Base-by-base conservation (phyloP, 208 protist species). In the Endotrypanum monterogeii region DNA sequence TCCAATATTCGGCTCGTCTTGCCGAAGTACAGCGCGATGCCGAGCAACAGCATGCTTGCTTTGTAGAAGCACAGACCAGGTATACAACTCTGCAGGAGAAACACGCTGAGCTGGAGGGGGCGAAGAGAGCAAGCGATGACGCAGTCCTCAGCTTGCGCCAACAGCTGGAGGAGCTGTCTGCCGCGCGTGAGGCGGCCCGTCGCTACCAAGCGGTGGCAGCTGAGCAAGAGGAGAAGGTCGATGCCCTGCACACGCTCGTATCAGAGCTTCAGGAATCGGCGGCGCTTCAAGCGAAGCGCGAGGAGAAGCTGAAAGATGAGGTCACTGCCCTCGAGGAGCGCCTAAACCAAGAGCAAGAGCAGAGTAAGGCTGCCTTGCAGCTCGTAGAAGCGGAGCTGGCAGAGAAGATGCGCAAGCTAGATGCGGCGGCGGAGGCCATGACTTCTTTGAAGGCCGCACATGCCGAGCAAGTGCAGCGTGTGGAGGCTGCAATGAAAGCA, bases 341-440 rank as follows among this genome's bases (percentile, higher is more conserved):
- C 30, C 65, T 76, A 16, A 18, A 2, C 9, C n/a, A 80, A 18
- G 76, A 46, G 55, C 56, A 69, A 39, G 67, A 70, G 12, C 41
- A 8, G 18, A 25, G 56, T 30, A 39, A n/a, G 25, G n/a, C 52
- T 28, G 35, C 35, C 18, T n/a, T 50, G 12, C 46, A 69, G 73
- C 37, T 7, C 16, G 16, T 51, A 28, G 39, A 61, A 18, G 65
- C 30, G 52, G 61, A 58, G 25, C 50, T 52, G 25, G 11, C 28
- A 37, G 48, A 56, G 3, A 50, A 71, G 65, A n/a, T 20, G 56
- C n/a, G 28, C 25, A 41, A 52, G 23, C 37, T n/a, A 60, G 58
- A 52, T 18, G 25, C 51, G 25, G 67, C 67, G 3, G 55, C 51
- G 46, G 67, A 44, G 8, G 35, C 28, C 12, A 14, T 35, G 23